Evolutionary conservation across 1,284 basidiomycete genomes (phyloP), one percentile per base, ranked within the genome.

Genomic region (Puccinia brachypodii): DNA sequence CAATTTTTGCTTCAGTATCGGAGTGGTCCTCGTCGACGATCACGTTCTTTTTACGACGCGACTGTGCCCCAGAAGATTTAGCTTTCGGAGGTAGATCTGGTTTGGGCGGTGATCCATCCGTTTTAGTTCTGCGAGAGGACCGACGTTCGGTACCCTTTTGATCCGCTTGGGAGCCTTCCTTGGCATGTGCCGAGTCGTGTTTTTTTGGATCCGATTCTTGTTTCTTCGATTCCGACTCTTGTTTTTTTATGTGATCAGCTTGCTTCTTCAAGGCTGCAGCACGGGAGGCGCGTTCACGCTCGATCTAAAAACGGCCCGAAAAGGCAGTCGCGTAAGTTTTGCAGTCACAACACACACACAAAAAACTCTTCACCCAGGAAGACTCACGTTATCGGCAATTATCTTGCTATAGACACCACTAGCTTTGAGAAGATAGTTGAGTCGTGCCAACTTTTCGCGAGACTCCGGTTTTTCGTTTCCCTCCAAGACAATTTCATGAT

Each of bases 331-430:
- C 16, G 62, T 64, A 6, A 64, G 62, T 64, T 38, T 28, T 19
- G n/a, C 11, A 31, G 9, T 25, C 28, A 28, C 38, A 38, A n/a
- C 44, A 14, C 22, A 40, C 50, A 47, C 3, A 72, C 31, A 4
- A 19, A 72, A 72, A n/a, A 28, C 22, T 22, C n/a, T 3, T 9
- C 28, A 25, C 11, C 3, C 56, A 56, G 11, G 31, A 25, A 36
- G 0, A 60, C 71, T 64, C 14, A 81, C 79, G 36, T 81, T 81
- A 31, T 81, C 68, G 38, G 79, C 69, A 42, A 81, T 81, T 71
- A 81, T 81, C 50, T 75, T 72, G 40, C 79, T 81, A 40, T 81
- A 81, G 33, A 81, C 73, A 16, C 79, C 60, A 56, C 79, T 81
- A 28, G 79, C 79, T 50, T 74, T 53, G 9, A 81, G 60, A 47